These are phyloP conservation scores for Tetratostichococcus sp. DNA, from an alignment of 139 green algal genomes.

Conservation along the genomic window DNA sequence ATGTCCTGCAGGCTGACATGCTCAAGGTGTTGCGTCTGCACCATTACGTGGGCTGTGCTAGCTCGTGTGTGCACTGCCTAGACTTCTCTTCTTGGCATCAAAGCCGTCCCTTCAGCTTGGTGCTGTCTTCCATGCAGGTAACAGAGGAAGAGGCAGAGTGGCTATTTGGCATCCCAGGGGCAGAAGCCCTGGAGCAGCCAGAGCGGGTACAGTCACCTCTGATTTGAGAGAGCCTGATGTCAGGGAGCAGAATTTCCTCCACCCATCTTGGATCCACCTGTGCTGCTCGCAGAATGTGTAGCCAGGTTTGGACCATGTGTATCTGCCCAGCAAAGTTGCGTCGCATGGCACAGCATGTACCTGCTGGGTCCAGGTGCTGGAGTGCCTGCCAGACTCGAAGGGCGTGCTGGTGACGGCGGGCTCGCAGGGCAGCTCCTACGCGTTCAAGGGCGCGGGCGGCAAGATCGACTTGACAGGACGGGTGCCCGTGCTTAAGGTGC, in stretches of 20 bases:
- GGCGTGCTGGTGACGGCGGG: slow-evolving; percentile 81
- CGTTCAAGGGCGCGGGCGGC: slow-evolving; percentile 39
- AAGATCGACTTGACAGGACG: slow-evolving; percentile 51
- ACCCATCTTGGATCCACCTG: no score
- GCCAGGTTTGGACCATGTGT: no score
- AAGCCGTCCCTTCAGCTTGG: no score
- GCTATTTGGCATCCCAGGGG: slow-evolving; percentile 59
- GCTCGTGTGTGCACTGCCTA: no score
- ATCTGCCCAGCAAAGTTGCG: no score
- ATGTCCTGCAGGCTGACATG: slow-evolving; percentile 57
- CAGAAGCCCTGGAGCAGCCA: slow-evolving; percentile 43
- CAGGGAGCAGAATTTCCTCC: no score
- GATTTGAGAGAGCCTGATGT: no score
- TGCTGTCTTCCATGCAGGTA: not conserved
- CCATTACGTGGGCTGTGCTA: no score
- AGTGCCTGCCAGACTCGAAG: slow-evolving; percentile 37
- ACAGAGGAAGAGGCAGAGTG: slow-evolving; percentile 79
- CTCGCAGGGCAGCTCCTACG: slow-evolving; percentile 68
- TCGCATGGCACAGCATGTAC: no score
- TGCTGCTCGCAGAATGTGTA: no score
- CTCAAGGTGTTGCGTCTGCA: slow-evolving; percentile 88
- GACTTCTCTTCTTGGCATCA: no score
- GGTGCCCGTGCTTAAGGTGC: slow-evolving; percentile 51
- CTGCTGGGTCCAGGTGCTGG: slow-evolving; percentile 42
- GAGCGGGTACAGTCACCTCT: slow-evolving; percentile 29